These are phyloP conservation scores for Fusarium sp. DNA, from an alignment of 2,329 filamentous ascomycete genomes.

Conservation along the genomic window DNA sequence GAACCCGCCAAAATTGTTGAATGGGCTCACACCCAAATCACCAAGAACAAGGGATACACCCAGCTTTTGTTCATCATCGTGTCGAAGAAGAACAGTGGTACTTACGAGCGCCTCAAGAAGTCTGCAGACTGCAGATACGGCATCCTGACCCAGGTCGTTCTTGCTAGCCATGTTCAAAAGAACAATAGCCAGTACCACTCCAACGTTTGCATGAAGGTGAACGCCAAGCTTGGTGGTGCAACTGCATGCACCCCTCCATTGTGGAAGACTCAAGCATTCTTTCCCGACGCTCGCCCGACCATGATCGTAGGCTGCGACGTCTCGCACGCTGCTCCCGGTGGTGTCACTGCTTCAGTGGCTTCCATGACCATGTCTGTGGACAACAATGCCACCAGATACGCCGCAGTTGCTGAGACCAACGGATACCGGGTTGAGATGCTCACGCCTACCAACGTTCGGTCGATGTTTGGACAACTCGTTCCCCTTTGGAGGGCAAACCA, in stretches of 20 bases:
- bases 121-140: slow-evolving; percentile 86
- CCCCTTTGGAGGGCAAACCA: slow-evolving; percentile 72
- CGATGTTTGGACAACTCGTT: slow-evolving; percentile 74
- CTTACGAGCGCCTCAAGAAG: slow-evolving; percentile 91
- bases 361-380: slow-evolving; percentile 89
- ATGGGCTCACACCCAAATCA: slow-evolving; percentile 60
- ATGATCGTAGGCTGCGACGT: slow-evolving; percentile 94
- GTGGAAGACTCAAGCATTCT: slow-evolving; percentile 52
- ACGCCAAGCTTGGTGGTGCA: slow-evolving; percentile 90
- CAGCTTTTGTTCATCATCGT: slow-evolving; percentile 86
- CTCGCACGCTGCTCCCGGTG: slow-evolving; percentile 81
- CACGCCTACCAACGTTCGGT: slow-evolving; percentile 71
- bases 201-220: slow-evolving; percentile 97
- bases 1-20: slow-evolving; percentile 64
- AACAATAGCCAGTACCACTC: slow-evolving; percentile 86
- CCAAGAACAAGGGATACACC: slow-evolving; percentile 66
- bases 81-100: slow-evolving; percentile 73
- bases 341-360: slow-evolving; percentile 78
- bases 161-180: slow-evolving; percentile 74
- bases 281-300: slow-evolving; percentile 64
- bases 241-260: slow-evolving; percentile 65
- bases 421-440: slow-evolving; percentile 86
- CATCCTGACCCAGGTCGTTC: slow-evolving; percentile 86
- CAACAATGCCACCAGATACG: slow-evolving; percentile 76
- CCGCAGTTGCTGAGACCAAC: slow-evolving; percentile 84